Evolutionary conservation across 2,329 filamentous ascomycete species (phyloP), one percentile per base, ranked within the genome.

Genomic region (Clathrospora elynae): DNA sequence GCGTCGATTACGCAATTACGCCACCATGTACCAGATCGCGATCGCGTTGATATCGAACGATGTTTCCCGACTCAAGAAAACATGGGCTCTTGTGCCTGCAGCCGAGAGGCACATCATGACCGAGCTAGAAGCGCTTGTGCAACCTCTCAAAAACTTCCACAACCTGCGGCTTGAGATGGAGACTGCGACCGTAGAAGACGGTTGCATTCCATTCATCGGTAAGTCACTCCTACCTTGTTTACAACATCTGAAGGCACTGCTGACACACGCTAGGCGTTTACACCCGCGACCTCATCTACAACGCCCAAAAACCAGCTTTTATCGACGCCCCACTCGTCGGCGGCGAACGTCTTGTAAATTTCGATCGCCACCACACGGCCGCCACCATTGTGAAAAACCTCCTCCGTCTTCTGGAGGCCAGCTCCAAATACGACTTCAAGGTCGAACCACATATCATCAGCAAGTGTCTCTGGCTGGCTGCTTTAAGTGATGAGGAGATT

Each of bases 391-490:
- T 92, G 53, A 93, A 93, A 75, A 89, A 86, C 34, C 73, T 93
- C 25, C 73, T 92, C 26, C 78, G 88, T 14, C 75, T 93, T n/a
- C 75, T 93, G 7, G 88, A 93, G 70, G 85, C 87, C 1, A 91
- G 87, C 64, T 82, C 84, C 14, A 79, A 83, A 42, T 93, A 92
- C 66, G 73, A 75, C 5, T 90, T 92, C 65, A 79, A 84, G 56
- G 84, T 87, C 1, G 82, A 91, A 24, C 86, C 89, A 49, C 86
- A 87, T 37, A 81, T 90, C 35, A 85, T 88, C 4, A 87, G 89
- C 70, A 79, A 87, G 51, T 93, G 88, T 66, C 76, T 93, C n/a
- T 93, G 89, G 88, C 84, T 93, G 73, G 85, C 86, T 32, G 87
- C 88, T 7, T 67, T 93, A 40, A 81, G 73, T 40, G 88, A 92